Base-by-base conservation (phyloP, 164 flowering plant genomes). In the Sextonia rubra region DNA sequence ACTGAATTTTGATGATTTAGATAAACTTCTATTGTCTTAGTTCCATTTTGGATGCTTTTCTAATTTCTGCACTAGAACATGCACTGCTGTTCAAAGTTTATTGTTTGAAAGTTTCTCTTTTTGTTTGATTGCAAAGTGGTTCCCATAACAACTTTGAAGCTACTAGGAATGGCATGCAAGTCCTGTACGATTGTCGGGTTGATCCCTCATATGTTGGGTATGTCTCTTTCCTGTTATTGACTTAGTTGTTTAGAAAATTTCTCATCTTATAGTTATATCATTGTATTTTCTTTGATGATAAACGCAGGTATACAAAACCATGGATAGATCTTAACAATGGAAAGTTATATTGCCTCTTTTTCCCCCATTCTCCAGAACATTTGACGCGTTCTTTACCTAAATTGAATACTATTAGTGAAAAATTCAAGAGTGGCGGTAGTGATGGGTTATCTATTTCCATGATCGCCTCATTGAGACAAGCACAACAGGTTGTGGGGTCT, bases 151-250 rank as follows among this genome's bases (percentile, higher is more conserved):
- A 73, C 64, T 56, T 73, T 66, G 78, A 69, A 65, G 77, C 70
- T 58, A 18, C 69, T 73, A 80, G 77, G 37, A 77, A 75, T 55
- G 73, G 70, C 47, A 68, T 76, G 20, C 82, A 75, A 56, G 70
- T 75, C 74, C 72, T 72, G 68, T 87, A 79, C 76, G 89, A 85
- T 71, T 93, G 98, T 78, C 68, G 56, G 47, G 94, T 91, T 64
- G 90, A 90, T 69, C 97, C 98, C 67, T 78, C 89, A 76, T 89
- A 75, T 80, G 79, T 91, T 60, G 95, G 98, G 92, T 93, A 86
- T 77, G 78, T 66, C 66, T 58, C 77, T 48, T 0, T 71, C 37
- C 55, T 76, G 60, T 72, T 69, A 66, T 60, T 1, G 11, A 22
- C 47, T 62, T 65, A 23, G 61, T 52, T 69, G 9, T 17, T 49